Percentiles rank a stretch among this genome's conserved stretches.
phyloP scores from a whole-genome alignment of 495 filamentous ascomycete genomes.

The Trichoderma erinaceum region DNA sequence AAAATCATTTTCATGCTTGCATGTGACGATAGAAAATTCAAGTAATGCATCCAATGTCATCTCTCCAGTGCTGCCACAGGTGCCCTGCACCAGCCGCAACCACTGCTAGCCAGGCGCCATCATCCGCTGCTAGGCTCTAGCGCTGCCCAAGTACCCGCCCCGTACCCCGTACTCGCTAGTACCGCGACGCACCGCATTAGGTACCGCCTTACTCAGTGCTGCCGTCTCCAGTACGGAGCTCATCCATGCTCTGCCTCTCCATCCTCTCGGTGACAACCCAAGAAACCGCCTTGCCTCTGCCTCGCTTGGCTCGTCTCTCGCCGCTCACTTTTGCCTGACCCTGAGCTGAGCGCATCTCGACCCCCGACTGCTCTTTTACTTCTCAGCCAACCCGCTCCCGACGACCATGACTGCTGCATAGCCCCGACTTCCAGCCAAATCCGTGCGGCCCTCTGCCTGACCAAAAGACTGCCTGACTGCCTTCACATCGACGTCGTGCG shows the following conservation, averaged over 20 bases:
- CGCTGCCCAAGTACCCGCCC: neutral
- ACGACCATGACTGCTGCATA: slow-evolving; percentile 4
- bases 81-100: neutral
- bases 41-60: no score
- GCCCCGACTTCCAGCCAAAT: neutral
- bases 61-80: no score
- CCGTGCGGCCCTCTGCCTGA: neutral
- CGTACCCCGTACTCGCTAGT: slow-evolving; percentile 5
- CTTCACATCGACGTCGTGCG: neutral
- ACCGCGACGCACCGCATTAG: neutral
- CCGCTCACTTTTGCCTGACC: neutral
- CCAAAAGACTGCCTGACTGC: neutral
- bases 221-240: neutral
- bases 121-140: neutral
- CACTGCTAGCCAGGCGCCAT: neutral
- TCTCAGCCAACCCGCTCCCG: neutral
- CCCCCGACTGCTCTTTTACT: neutral
- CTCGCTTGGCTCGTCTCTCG: neutral
- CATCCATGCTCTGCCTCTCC: neutral
- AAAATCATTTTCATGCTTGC: no score
- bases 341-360: neutral
- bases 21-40: no score
- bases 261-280: neutral
- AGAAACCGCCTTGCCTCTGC: neutral
- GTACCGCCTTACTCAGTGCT: neutral